These are phyloP conservation scores for Calonectria pauciramosa DNA, from an alignment of 2,329 filamentous ascomycete genomes.

Conservation along the genomic window DNA sequence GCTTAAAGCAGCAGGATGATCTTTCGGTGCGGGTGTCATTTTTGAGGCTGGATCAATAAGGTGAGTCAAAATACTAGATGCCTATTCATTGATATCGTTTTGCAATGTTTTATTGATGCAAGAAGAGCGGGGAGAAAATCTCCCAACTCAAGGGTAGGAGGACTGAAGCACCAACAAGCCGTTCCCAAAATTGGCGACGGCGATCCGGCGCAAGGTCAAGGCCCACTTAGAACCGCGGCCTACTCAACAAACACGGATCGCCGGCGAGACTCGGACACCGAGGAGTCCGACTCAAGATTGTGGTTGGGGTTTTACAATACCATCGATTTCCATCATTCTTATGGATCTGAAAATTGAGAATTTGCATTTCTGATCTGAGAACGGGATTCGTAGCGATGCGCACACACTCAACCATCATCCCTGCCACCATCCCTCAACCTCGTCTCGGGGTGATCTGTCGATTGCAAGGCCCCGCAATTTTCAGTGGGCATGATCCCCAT, in stretches of 20 bases:
- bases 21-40: not conserved
- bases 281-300: not conserved
- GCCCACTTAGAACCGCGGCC: not conserved
- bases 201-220: not conserved
- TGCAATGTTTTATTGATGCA: not conserved
- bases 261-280: not conserved
- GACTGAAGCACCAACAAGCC: not conserved
- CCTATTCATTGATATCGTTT: not conserved
- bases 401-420: not conserved
- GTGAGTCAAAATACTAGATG: not conserved
- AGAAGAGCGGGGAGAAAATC: not conserved
- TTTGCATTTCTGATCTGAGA: not conserved
- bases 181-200: not conserved
- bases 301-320: not conserved
- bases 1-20: not conserved
- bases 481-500: not conserved
- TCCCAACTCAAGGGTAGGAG: not conserved
- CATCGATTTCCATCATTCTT: not conserved
- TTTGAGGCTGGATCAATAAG: not conserved
- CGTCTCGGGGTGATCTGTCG: not conserved
- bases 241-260: not conserved
- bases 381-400: not conserved
- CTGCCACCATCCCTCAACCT: no score
- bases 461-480: not conserved
- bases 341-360: not conserved